Evolutionary conservation across 2,329 filamentous ascomycete species (phyloP).

Genomic region (Ceratocystis destructans): DNA sequence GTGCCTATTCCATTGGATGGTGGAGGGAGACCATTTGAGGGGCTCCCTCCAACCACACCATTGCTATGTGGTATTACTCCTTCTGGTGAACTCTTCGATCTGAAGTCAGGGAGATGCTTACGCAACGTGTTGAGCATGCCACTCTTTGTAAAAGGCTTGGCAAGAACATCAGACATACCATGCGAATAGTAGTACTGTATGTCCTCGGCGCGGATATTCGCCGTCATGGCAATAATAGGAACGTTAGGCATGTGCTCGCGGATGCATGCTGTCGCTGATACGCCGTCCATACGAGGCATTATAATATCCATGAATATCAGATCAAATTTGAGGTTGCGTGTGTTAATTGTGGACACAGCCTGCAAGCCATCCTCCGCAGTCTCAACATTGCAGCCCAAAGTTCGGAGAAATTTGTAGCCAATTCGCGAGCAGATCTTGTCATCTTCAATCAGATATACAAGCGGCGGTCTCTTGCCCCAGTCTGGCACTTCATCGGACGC

Average conservation of each 20-base stretch:
- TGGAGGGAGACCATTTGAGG: background rate
- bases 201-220: slow-evolving; percentile 91
- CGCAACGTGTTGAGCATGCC: slow-evolving; percentile 75
- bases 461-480: slow-evolving; percentile 51
- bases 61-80: background rate
- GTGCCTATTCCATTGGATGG: slow-evolving; percentile 8
- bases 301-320: slow-evolving; percentile 86
- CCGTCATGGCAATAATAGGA: slow-evolving; percentile 96
- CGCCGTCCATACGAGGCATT: slow-evolving; percentile 91
- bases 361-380: slow-evolving; percentile 74
- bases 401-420: slow-evolving; percentile 51
- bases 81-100: slow-evolving; percentile 10
- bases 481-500: slow-evolving; percentile 26
- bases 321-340: slow-evolving; percentile 40
- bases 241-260: slow-evolving; percentile 68
- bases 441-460: slow-evolving; percentile 82
- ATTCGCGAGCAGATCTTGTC: slow-evolving; percentile 54
- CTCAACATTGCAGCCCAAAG: slow-evolving; percentile 53
- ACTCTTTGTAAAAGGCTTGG: slow-evolving; percentile 89
- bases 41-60: slow-evolving; percentile 1
- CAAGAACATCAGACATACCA: slow-evolving; percentile 97
- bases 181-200: slow-evolving; percentile 96
- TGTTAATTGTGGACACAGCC: slow-evolving; percentile 70
- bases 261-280: slow-evolving; percentile 87
- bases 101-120: slow-evolving; percentile 69